Base-by-base conservation (phyloP, 1,284 basidiomycete genomes). In the Erythrobasidium hasegawianum region DNA sequence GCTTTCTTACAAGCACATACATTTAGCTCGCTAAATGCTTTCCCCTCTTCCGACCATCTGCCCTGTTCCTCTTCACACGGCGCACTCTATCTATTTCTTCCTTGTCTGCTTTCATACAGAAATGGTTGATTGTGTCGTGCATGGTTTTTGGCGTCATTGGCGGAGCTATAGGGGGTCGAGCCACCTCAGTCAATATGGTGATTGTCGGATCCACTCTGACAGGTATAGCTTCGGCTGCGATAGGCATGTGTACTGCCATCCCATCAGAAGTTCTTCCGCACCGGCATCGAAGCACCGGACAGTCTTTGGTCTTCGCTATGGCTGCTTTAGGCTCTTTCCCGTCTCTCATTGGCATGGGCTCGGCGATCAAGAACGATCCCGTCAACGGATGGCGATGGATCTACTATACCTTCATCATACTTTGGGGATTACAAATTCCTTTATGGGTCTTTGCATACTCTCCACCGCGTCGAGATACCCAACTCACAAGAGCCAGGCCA, bases 341-440 rank as follows among this genome's bases (percentile, higher is more conserved):
- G 16, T 41, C 57, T 14, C 26, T 59, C 14, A n/a, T 59, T 20
- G 57, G 57, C 24, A 59, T 59, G 24, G 27, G 24, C 20, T 49
- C 47, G 52, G 57, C 57, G 8, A 39, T 59, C 8, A 20, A 26
- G 9, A 29, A 49, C 24, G 57, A 59, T 24, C 57, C 57, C 26
- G 45, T 59, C 57, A 24, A 59, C 16, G 57, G 57, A 39, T 59
- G 57, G 57, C 41, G 57, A 22, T 41, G 38, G 11, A 53, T 59
- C 57, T 43, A 59, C 57, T 67, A 67, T 52, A 52, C 57, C 41
- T 22, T 58, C 18, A 67, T 59, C 49, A 58, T 43, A 9, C 27
- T 49, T 11, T 67, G 54, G 38, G 27, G 45, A 13, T 43, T 53
- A 22, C 53, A 53, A 41, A 59, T 58, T 27, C 16, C 60, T 14